A percentile compares a stretch with the other conserved stretches of the same genome.
phyloP scores from a whole-genome alignment of 2,329 filamentous ascomycete species.

The Apiospora saccharicola region DNA sequence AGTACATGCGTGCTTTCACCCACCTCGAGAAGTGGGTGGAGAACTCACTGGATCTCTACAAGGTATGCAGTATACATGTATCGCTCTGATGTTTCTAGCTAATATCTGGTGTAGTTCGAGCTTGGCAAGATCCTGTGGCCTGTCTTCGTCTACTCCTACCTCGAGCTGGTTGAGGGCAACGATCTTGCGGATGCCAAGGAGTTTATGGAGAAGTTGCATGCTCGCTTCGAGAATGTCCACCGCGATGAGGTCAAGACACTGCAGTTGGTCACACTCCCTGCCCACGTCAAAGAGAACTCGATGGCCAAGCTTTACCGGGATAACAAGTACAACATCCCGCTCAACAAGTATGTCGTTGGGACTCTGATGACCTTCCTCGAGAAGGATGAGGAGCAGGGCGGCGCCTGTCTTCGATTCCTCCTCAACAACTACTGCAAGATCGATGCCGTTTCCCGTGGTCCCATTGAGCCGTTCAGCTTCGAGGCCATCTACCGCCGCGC shows the following conservation, averaged over 20 bases:
- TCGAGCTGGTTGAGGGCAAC: slow-evolving; percentile 78
- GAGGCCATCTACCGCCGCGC: slow-evolving; percentile 67
- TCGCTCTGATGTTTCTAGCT: slow-evolving; percentile 30
- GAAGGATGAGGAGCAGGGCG: slow-evolving; percentile 82
- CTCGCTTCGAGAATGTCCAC: slow-evolving; percentile 78
- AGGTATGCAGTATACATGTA: slow-evolving; percentile 57
- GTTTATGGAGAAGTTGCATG: slow-evolving; percentile 74
- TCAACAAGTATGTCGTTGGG: slow-evolving; percentile 85
- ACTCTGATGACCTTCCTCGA: slow-evolving; percentile 90
- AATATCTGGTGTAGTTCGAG: slow-evolving; percentile 69
- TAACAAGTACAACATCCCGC: slow-evolving; percentile 87
- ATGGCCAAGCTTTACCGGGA: slow-evolving; percentile 82
- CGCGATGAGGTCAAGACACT: slow-evolving; percentile 81
- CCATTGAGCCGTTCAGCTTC: slow-evolving; percentile 69
- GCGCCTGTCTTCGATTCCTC: slow-evolving; percentile 78
- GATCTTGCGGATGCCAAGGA: slow-evolving; percentile 75
- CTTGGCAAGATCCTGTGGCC: slow-evolving; percentile 90
- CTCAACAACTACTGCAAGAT: slow-evolving; percentile 68
- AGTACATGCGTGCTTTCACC: slow-evolving; percentile 78
- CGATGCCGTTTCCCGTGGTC: slow-evolving; percentile 65
- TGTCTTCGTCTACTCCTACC: slow-evolving; percentile 89
- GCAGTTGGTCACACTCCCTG: slow-evolving; percentile 75
- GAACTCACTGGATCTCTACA: slow-evolving; percentile 92
- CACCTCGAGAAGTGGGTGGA: slow-evolving; percentile 85
- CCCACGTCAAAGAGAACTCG: slow-evolving; percentile 79